Evolutionary conservation across 2,329 filamentous ascomycete genomes (phyloP), one percentile per base, ranked within the genome.

Genomic region (Knoxdaviesia capensis): DNA sequence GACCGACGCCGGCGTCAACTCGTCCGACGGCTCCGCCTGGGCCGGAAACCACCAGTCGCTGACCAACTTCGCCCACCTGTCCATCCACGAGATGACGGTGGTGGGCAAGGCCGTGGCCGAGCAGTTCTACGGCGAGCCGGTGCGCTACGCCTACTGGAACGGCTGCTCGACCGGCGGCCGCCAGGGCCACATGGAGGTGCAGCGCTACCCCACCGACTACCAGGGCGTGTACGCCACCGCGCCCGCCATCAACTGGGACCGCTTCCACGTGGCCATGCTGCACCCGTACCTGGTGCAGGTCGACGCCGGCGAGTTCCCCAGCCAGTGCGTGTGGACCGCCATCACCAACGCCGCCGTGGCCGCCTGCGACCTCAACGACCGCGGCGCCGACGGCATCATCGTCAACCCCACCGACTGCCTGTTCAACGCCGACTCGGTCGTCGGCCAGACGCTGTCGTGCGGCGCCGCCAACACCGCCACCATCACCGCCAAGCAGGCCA

Each of bases 141-240:
- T 38, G 10, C 51, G 55, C 2, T 67, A 65, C 49, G 65, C 61
- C n/a, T 77, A 76, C 53, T 76, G 66, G 46, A 50, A 66, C 3
- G 73, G 73, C 6, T 77, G 73, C 49, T 75, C 69, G 0, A 66
- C 69, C 0, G 74, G 74, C 6, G 72, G 74, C 1, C 59, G 72
- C 0, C 69, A 77, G 56, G 73, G 69, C 4, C 56, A 72, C 33
- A 68, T 68, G 42, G 62, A 64, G 6, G 63, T 68, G 0, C 63
- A 76, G 47, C 50, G 56, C 9, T 74, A 64, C 45, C 69, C 73
- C 0, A 56, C 65, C 0, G 69, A 74, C 45, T 76, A 73, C 41
- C 69, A 77, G 41, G 71, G 71, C 20, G 62, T 74, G 28, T 53
- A 74, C 1, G 69, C 67, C 3, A 65, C 66, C 3, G 51, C 52